phyloP scores from a whole-genome alignment of 257 asterid species.

The Penstemon newberryi region DNA sequence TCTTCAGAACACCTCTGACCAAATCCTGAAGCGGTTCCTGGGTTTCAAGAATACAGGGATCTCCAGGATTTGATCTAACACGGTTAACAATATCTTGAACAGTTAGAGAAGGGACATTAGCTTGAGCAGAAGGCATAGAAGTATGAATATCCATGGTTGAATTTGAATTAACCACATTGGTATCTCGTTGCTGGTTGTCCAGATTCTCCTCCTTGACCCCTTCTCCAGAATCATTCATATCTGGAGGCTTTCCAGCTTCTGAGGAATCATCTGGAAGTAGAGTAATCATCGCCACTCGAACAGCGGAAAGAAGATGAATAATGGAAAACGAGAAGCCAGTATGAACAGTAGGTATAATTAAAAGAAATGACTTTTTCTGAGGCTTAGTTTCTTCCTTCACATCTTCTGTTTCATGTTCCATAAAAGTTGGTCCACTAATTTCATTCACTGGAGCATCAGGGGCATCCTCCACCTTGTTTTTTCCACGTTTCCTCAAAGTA shows the following conservation, averaged over 20 bases:
- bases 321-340: conserved; percentile 89
- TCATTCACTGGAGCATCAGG: conserved; percentile 48
- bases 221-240: conserved; percentile 46
- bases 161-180: conserved; percentile 37
- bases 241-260: conserved; percentile 48
- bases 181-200: conserved; percentile 46
- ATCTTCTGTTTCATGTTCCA: conserved; percentile 57
- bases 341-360: conserved; percentile 85
- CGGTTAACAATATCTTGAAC: conserved; percentile 86
- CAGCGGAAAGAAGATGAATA: conserved; percentile 94
- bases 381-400: conserved; percentile 62
- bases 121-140: conserved; percentile 48
- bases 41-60: conserved; percentile 93
- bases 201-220: conserved; percentile 44
- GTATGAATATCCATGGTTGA: conserved; percentile 42
- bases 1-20: conserved; percentile 90
- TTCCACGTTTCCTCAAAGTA: conserved; percentile 64
- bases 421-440: conserved; percentile 48
- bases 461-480: conserved; percentile 54
- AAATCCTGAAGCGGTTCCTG: conserved; percentile 98
- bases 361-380: conserved; percentile 69
- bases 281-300: conserved; percentile 82
- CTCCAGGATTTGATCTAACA: conserved; percentile 85
- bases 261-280: conserved; percentile 70
- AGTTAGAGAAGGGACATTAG: conserved; percentile 62